Evolutionary conservation across 129 eudicot genomes (phyloP).

Genomic region (Escallonia herrerae): DNA sequence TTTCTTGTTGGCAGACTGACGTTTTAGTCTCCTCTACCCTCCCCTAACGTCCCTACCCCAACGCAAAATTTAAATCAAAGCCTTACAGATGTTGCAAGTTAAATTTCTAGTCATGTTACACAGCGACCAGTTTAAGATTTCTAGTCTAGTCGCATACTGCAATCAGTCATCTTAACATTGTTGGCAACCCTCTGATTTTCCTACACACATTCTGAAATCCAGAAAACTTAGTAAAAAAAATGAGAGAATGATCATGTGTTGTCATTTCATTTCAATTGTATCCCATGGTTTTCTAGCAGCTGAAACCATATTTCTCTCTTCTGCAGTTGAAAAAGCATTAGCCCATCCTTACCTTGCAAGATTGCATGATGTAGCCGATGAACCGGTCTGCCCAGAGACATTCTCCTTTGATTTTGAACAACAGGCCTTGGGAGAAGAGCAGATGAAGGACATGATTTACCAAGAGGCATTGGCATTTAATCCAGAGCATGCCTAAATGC

Average conservation of each 20-base stretch:
- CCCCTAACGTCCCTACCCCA: too few relatives aligned
- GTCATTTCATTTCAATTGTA: neutral
- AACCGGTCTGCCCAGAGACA: slow-evolving; percentile 62
- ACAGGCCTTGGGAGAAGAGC: slow-evolving; percentile 67
- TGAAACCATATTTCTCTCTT: slow-evolving; percentile 9
- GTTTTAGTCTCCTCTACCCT: too few relatives aligned
- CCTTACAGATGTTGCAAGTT: too few relatives aligned
- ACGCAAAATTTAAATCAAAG: too few relatives aligned
- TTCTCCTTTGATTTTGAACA: slow-evolving; percentile 90
- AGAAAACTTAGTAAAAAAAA: too few relatives aligned
- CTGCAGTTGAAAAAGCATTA: slow-evolving; percentile 77
- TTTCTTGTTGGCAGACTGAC: neutral
- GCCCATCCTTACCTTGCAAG: slow-evolving; percentile 78
- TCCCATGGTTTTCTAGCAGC: neutral
- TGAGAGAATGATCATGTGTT: too few relatives aligned
- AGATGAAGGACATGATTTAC: slow-evolving; percentile 86
- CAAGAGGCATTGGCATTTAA: slow-evolving; percentile 69
- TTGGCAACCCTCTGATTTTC: too few relatives aligned
- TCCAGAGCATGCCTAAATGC: slow-evolving; percentile 37
- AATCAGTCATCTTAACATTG: too few relatives aligned
- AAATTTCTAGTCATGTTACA: too few relatives aligned
- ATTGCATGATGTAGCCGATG: slow-evolving; percentile 78
- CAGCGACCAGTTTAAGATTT: too few relatives aligned
- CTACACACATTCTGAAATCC: too few relatives aligned
- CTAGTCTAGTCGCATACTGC: too few relatives aligned